A percentile compares a stretch with the other conserved stretches of the same genome.
Conservation (phyloP, 2,329 filamentous ascomycete species). For the Sphaerulina populicola region DNA sequence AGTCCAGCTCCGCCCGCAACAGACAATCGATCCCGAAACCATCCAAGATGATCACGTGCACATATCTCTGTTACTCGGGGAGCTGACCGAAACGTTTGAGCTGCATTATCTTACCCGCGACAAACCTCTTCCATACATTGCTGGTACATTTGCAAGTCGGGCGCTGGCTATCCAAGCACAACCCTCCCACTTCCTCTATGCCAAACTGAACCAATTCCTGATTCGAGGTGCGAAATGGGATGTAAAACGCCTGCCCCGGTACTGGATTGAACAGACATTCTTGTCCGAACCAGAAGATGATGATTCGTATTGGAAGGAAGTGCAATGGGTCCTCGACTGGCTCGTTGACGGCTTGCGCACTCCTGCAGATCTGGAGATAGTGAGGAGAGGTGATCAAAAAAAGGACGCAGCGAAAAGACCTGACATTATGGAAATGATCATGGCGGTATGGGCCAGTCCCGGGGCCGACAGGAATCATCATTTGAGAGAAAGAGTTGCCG, state of each 20-base stretch:
- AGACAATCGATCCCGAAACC: conserved; percentile 39
- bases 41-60: conserved; percentile 68
- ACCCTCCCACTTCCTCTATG: conserved; percentile 74
- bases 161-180: conserved; percentile 62
- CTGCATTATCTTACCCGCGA: conserved; percentile 41
- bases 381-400: conserved; percentile 62
- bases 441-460: conserved; percentile 60
- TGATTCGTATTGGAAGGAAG: conserved; percentile 62
- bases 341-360: conserved; percentile 60
- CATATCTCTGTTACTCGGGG: conserved; percentile 69
- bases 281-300: conserved; percentile 66
- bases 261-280: conserved; percentile 62
- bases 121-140: conserved; percentile 55
- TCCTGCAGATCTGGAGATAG: conserved; percentile 51
- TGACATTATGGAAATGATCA: conserved; percentile 45
- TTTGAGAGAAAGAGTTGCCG: conserved; percentile 55
- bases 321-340: conserved; percentile 65
- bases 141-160: conserved; percentile 65
- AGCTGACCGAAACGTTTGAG: conserved; percentile 63
- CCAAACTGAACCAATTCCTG: conserved; percentile 77
- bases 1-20: conserved; percentile 46
- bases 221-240: conserved; percentile 71
- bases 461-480: conserved; percentile 47
- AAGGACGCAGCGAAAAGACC: conserved; percentile 34
- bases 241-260: conserved; percentile 46